Evolutionary conservation across 1,284 basidiomycete genomes (phyloP).

Genomic region (Cutaneotrichosporon sp.): DNA sequence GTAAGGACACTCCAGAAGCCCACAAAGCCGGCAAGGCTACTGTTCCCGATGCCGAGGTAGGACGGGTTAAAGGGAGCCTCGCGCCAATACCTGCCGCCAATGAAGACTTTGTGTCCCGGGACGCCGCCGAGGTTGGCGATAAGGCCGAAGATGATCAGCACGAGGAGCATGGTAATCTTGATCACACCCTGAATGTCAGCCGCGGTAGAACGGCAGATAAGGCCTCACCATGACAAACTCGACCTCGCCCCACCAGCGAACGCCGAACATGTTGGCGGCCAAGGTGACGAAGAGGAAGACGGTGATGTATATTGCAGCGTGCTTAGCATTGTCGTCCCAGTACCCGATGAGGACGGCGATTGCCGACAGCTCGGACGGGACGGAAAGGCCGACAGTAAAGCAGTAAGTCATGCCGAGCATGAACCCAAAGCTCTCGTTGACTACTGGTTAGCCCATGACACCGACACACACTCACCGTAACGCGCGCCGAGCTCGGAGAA

Average conservation of each 20-base stretch:
- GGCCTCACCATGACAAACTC: conserved; percentile 55
- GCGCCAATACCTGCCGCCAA: conserved; percentile 61
- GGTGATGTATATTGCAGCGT: conserved; percentile 22
- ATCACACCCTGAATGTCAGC: conserved; percentile 46
- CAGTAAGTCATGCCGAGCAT: conserved; percentile 57
- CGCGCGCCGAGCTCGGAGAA: conserved; percentile 27
- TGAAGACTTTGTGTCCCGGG: conserved; percentile 58
- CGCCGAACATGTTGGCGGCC: conserved; percentile 21
- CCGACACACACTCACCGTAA: conserved; percentile 9
- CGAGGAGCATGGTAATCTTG: conserved; percentile 65
- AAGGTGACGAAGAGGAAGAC: conserved; percentile 19
- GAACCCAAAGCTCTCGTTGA: not conserved
- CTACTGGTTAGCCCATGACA: conserved; percentile 50
- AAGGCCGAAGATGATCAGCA: conserved; percentile 61
- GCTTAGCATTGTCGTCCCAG: conserved; percentile 61
- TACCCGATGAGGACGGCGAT: conserved; percentile 70
- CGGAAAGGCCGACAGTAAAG: conserved; percentile 58
- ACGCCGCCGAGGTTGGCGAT: conserved; percentile 70
- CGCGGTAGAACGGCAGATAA: not conserved
- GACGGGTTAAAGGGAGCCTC: conserved; percentile 56
- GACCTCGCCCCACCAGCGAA: conserved; percentile 43
- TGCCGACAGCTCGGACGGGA: conserved; percentile 68
- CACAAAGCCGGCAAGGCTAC: conserved; percentile 55
- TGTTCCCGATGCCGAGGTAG: conserved; percentile 21
- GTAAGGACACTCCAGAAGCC: conserved; percentile 62